These are phyloP conservation scores for Aspergillus fischeri DNA, from an alignment of 2,329 filamentous ascomycete species.

Conservation along the genomic window DNA sequence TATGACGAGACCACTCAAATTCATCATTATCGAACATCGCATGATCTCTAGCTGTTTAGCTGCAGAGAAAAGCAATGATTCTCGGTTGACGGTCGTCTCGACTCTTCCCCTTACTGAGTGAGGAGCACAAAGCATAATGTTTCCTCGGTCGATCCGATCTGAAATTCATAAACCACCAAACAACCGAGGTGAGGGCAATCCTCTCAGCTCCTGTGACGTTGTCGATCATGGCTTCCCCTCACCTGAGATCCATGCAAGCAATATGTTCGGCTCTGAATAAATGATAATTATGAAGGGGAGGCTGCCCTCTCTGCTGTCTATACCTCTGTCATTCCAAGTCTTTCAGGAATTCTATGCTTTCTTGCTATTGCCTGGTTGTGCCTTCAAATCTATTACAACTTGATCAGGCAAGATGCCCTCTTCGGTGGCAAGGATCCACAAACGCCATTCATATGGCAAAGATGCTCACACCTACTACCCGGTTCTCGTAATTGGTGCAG, in stretches of 20 bases:
- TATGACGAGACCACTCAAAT: not conserved
- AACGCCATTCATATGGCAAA: conserved; percentile 35
- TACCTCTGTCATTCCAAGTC: not conserved
- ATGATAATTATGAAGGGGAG: not conserved
- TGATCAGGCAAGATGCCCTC: conserved; percentile 19
- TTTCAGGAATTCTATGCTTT: not conserved
- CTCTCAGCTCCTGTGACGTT: not conserved
- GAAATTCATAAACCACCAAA: not conserved
- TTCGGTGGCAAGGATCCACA: conserved; percentile 35
- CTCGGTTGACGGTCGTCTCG: not conserved
- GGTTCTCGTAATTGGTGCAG: conserved; percentile 57
- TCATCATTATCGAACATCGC: not conserved
- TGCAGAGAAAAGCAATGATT: not conserved
- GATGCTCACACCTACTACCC: conserved; percentile 45
- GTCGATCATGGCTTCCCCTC: not conserved
- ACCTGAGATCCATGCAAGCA: not conserved
- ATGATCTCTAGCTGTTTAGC: not conserved
- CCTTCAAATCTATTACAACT: not conserved
- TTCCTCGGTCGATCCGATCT: not conserved
- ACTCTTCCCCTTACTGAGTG: no score
- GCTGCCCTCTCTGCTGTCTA: not conserved
- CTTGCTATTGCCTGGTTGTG: not conserved
- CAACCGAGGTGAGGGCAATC: not conserved
- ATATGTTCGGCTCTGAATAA: not conserved
- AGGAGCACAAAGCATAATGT: not conserved